Evolutionary conservation across 768 basidiomycete genomes (phyloP), one percentile per base, ranked within the genome.

Genomic region (Tricholoma bakamatsutake): DNA sequence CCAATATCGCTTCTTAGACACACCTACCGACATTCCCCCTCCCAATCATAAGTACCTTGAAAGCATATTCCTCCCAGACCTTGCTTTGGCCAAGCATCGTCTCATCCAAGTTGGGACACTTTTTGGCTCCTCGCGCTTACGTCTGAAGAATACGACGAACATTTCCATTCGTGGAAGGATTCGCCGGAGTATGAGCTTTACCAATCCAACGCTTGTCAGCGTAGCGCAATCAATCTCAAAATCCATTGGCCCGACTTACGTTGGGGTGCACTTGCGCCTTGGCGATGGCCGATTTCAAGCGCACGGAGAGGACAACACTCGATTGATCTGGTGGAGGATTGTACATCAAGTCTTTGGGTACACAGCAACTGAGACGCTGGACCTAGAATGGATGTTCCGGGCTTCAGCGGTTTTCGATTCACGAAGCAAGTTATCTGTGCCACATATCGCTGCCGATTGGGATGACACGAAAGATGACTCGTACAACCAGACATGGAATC

Each of bases 91-190:
- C 18, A 61, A 63, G 4, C 71, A 81, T 55, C 80, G 76, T 8
- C 77, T 92, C 27, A 63, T 93, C 13, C 82, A 86, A 54, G 63
- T 93, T 12, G 90, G 90, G 8, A 84, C 85, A 0, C 76, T 92
- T 1, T 92, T 92, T 69, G 89, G 88, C 4, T 85, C 88, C 1
- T 83, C 83, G 2, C 80, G 91, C 8, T 70, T 92, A 2, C 76
- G 78, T 21, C 73, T 90, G 0, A 74, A 70, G 18, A 62, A 72
- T 28, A 60, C 63, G 8, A 62, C 62, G 12, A 77, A 82, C 59
- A 63, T 72, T 49, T 66, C 63, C 12, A 62, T 82, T 27, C 81
- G 83, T 2, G 65, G 71, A 5, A 61, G 68, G 15, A 72, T 87
- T 50, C 80, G 88, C 13, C 68, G 71, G 54, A 66, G 64, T 40